Evolutionary conservation across 768 basidiomycete species (phyloP).

Genomic region (Zangia roseola): DNA sequence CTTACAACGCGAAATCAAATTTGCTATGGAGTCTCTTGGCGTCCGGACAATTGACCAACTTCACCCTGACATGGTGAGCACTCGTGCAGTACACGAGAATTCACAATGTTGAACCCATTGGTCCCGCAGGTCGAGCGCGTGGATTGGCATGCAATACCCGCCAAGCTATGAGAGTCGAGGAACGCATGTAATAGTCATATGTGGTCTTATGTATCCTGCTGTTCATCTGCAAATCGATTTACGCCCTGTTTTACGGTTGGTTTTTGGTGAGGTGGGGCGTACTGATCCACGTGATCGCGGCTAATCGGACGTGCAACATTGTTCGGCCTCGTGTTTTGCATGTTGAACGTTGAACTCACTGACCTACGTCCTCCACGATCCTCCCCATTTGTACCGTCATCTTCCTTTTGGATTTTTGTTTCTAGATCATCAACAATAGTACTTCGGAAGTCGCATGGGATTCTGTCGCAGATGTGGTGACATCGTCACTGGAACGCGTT

Average conservation of each 20-base stretch:
- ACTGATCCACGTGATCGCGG: constrained; percentile 20
- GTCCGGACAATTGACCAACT: constrained; percentile 63
- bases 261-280: neutral
- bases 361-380: neutral
- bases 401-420: neutral
- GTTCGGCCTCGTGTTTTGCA: constrained; percentile 9
- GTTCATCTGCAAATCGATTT: neutral
- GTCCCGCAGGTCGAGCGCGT: constrained; percentile 55
- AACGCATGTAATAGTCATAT: neutral
- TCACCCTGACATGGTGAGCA: constrained; percentile 68
- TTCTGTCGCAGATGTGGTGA: constrained; percentile 87
- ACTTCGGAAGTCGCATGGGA: constrained; percentile 49
- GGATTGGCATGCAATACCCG: constrained; percentile 50
- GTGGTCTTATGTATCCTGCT: neutral
- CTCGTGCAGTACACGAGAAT: neutral
- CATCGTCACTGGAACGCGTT: constrained; percentile 68
- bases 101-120: neutral
- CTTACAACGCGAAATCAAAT: constrained; percentile 73
- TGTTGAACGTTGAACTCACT: constrained; percentile 6
- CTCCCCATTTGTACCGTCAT: neutral
- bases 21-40: constrained; percentile 75
- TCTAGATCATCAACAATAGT: neutral
- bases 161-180: constrained; percentile 23
- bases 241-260: neutral
- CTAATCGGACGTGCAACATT: neutral